Percentiles rank a stretch among this genome's conserved stretches.
phyloP scores from a whole-genome alignment of 2,329 filamentous ascomycete genomes.

The Macrophomina tecta region DNA sequence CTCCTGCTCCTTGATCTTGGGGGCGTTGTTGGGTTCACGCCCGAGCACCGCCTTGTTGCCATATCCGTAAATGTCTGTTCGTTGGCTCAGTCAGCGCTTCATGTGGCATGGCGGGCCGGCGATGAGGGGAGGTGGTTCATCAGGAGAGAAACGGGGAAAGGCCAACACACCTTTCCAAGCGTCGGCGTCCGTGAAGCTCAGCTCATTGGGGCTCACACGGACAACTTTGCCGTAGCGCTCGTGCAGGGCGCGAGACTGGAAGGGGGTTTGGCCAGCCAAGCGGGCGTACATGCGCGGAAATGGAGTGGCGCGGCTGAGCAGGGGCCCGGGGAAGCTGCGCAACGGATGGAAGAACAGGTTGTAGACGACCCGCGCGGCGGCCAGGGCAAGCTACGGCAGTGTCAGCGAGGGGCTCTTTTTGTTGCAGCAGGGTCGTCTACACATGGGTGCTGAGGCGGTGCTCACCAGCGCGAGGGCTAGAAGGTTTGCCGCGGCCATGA shows the following conservation, averaged over 20 bases:
- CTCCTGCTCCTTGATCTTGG: constrained; percentile 31
- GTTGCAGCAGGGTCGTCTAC: neutral
- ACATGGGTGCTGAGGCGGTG: neutral
- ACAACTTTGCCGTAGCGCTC: constrained; percentile 51
- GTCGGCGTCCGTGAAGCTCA: constrained; percentile 8
- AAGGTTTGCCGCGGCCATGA: neutral
- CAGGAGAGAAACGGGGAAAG: no score
- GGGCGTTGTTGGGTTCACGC: constrained; percentile 36
- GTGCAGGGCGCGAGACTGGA: constrained; percentile 43
- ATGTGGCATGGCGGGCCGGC: no score
- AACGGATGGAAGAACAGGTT: constrained; percentile 26
- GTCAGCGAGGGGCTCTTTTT: neutral
- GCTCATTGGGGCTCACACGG: constrained; percentile 48
- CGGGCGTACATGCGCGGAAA: constrained; percentile 41
- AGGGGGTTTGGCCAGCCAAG: constrained; percentile 36
- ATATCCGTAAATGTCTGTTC: constrained; percentile 48
- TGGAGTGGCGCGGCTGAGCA: constrained; percentile 43
- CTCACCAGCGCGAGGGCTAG: constrained; percentile 7
- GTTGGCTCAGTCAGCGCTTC: no score
- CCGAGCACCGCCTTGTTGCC: constrained; percentile 17
- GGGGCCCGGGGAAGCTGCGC: constrained; percentile 25
- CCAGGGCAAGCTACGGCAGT: neutral
- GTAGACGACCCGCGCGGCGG: constrained; percentile 6
- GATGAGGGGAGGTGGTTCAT: no score
- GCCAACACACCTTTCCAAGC: constrained; percentile 30